Base-by-base conservation (phyloP, 805 yeast species). In the Sugiyamaella valdiviana region DNA sequence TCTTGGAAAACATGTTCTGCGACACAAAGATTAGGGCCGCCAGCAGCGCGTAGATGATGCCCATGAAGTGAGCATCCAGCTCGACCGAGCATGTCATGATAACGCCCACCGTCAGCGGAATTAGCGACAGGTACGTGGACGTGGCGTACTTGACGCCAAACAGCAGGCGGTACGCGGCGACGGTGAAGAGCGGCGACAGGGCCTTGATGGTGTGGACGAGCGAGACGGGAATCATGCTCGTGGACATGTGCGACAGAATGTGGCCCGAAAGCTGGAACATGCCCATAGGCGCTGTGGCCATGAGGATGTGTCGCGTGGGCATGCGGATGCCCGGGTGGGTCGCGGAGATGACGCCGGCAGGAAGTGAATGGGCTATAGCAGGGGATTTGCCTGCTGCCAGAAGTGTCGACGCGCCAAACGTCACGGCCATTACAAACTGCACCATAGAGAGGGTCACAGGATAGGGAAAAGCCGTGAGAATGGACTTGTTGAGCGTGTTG, bases 131-230 rank as follows among this genome's bases (percentile, higher is more conserved):
- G 61, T 91, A 91, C 2, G 97, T 89, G 58, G 77, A 73, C 7
- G 59, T 44, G 46, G 74, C 73, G 72, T 85, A 91, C 41, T 70
- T 67, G 42, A 72, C 76, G 24, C 75, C 71, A 61, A 83, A 84
- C 36, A 83, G 47, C 10, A 81, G 51, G 55, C 85, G 73, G 67
- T 89, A 89, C 39, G 86, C 85, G 24, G 79, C 65, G 10, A 93
- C 97, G 0, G 98, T 91, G 43, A 87, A 78, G 21, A 91, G 72
- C 2, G 99, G 99, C 26, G 95, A 83, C 36, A 91, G 71, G 1
- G 96, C 93, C 69, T 93, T 93, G 57, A 91, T 82, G 6, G 97
- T 89, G 65, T 91, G 97, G 17, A 93, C 97, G 55, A 90, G 69
- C 4, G 96, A 85, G n/a, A 93, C 96, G 0, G 96, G 96, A 45